Percentiles rank a stretch among this genome's conserved stretches.
These are phyloP conservation scores for Xylariaceae sp. DNA, from an alignment of 2,329 filamentous ascomycete species.

Conservation along the genomic window DNA sequence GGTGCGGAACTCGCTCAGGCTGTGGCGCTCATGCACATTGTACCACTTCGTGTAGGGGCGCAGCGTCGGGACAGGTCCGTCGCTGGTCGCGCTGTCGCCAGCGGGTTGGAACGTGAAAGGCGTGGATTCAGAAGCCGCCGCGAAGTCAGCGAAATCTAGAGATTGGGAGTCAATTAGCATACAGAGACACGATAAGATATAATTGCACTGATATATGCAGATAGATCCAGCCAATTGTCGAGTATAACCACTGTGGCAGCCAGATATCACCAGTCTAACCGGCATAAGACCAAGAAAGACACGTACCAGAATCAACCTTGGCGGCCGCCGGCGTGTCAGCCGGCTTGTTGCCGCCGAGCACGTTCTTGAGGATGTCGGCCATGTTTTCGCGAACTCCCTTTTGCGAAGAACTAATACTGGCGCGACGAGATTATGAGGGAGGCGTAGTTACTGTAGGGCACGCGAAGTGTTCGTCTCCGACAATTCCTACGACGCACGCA, in stretches of 20 bases:
- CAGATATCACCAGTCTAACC: neutral
- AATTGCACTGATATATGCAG: neutral
- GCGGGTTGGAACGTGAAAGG: conserved; percentile 45
- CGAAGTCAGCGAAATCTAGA: conserved; percentile 95
- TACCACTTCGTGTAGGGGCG: conserved; percentile 92
- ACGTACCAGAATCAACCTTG: conserved; percentile 59
- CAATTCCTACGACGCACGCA: conserved; percentile 8
- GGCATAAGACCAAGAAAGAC: conserved; percentile 7
- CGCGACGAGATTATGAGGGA: conserved; percentile 20
- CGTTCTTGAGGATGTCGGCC: conserved; percentile 59
- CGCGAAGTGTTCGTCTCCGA: conserved; percentile 8
- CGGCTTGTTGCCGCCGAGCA: conserved; percentile 64
- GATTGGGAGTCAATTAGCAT: conserved; percentile 14
- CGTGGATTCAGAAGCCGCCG: conserved; percentile 65
- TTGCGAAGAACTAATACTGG: conserved; percentile 19
- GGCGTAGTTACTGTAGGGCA: conserved; percentile 4
- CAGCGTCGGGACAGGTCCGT: conserved; percentile 42
- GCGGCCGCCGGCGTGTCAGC: conserved; percentile 45
- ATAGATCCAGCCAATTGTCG: neutral
- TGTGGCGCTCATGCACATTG: conserved; percentile 87
- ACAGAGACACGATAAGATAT: neutral
- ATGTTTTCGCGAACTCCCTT: conserved; percentile 36
- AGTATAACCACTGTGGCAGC: neutral
- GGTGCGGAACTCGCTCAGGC: conserved; percentile 75
- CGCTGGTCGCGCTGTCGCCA: conserved; percentile 43